A percentile compares a stretch with the other conserved stretches of the same genome.
phyloP scores from a whole-genome alignment of 441 rosid species.

The Corymbia calophylla region DNA sequence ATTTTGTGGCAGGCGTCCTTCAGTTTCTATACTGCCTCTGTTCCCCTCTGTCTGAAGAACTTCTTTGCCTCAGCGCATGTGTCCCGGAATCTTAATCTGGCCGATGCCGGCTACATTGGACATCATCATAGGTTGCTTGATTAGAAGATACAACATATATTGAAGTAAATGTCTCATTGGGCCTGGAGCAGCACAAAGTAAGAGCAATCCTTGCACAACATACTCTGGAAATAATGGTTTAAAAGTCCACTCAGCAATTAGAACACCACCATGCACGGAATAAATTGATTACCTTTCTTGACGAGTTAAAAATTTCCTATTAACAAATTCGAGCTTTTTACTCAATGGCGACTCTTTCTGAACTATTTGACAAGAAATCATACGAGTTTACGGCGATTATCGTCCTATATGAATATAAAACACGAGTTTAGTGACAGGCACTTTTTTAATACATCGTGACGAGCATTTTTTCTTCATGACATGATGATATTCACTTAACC shows the following conservation, averaged over 20 bases:
- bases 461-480: no score
- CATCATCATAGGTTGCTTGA: no score
- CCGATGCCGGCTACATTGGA: no score
- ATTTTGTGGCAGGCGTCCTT: no score
- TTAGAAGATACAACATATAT: no score
- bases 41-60: no score
- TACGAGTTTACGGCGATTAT: rapidly evolving
- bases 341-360: background rate
- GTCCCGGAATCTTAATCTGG: no score
- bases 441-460: background rate
- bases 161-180: background rate
- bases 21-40: no score
- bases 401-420: background rate
- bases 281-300: no score
- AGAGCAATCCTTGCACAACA: background rate
- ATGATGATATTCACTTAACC: background rate
- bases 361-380: background rate
- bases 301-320: background rate
- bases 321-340: background rate
- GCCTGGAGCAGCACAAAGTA: background rate
- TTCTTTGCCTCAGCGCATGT: no score
- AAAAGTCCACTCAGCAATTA: background rate
- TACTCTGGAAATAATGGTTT: background rate
- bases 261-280: background rate
- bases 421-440: rapidly evolving